phyloP scores from a whole-genome alignment of 2,329 filamentous ascomycete species.

The Scleromitrula shiraiana region DNA sequence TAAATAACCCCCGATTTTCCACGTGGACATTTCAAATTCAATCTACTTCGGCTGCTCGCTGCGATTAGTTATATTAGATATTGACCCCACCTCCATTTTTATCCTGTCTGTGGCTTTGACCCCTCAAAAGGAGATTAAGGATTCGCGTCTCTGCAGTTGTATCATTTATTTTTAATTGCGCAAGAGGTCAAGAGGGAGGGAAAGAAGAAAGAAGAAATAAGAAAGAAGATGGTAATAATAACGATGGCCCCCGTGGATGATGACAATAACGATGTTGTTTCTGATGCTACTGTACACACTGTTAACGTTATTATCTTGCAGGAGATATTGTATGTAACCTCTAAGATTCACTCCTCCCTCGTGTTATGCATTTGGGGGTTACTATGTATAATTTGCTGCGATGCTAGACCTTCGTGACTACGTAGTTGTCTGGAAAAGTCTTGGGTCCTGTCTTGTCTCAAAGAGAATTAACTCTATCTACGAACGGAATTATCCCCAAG shows the following conservation, averaged over 20 bases:
- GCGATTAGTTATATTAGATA: too few species aligned
- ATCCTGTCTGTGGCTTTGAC: neutral
- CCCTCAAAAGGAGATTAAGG: neutral
- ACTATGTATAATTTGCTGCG: neutral
- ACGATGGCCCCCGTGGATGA: too few species aligned
- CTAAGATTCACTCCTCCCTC: too few species aligned
- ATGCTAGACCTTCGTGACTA: neutral
- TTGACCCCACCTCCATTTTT: neutral
- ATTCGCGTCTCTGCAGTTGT: neutral
- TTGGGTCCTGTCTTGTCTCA: slow-evolving; percentile 1
- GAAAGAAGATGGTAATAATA: too few species aligned
- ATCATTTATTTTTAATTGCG: neutral
- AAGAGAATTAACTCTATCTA: neutral
- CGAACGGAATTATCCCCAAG: neutral
- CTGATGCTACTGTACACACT: too few species aligned
- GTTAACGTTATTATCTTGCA: neutral
- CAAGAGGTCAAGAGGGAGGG: neutral
- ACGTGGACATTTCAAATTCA: slow-evolving; percentile 8
- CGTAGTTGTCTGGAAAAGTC: neutral
- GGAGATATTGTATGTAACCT: neutral
- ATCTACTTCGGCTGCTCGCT: too few species aligned
- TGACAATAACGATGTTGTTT: too few species aligned
- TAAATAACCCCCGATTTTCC: slow-evolving; percentile 2
- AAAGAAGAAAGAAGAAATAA: too few species aligned
- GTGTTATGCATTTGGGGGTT: too few species aligned